Conservation (phyloP, 495 filamentous ascomycete species). For the Neurospora sp. region DNA sequence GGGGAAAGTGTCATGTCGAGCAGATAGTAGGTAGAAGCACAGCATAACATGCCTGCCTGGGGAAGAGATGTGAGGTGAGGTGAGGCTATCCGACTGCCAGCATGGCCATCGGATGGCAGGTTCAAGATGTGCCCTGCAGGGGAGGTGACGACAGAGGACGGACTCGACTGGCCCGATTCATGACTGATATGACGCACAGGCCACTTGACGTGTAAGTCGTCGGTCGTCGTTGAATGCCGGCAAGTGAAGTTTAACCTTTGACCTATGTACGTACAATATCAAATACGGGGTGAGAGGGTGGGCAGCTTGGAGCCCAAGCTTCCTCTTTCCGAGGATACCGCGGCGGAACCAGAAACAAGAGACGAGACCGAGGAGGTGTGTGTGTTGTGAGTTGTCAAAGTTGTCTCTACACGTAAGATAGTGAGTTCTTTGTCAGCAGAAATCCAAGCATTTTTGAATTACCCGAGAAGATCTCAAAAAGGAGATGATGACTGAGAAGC, state of each 20-base stretch:
- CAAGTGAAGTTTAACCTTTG: not conserved
- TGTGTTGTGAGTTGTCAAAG: not conserved
- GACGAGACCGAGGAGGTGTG: not conserved
- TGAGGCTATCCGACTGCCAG: constrained; percentile 18
- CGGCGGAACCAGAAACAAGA: not conserved
- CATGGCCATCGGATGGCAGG: constrained; percentile 55
- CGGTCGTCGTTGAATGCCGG: not conserved
- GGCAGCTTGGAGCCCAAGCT: not conserved
- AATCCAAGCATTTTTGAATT: not conserved
- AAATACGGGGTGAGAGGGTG: not conserved
- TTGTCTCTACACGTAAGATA: not conserved
- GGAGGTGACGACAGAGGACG: not conserved
- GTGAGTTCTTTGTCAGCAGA: not conserved
- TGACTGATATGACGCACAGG: not conserved
- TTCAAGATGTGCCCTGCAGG: constrained; percentile 39
- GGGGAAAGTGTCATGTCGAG: not conserved
- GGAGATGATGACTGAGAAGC: not conserved
- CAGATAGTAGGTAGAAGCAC: not conserved
- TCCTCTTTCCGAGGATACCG: not conserved
- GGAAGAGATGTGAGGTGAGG: not conserved
- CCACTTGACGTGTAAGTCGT: not conserved
- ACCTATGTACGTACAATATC: not conserved
- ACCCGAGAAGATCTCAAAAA: not conserved
- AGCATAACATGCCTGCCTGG: not conserved
- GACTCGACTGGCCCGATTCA: not conserved